Evolutionary conservation across 148 eudicot genomes (phyloP).

Genomic region (Rhododendron williamsianum): DNA sequence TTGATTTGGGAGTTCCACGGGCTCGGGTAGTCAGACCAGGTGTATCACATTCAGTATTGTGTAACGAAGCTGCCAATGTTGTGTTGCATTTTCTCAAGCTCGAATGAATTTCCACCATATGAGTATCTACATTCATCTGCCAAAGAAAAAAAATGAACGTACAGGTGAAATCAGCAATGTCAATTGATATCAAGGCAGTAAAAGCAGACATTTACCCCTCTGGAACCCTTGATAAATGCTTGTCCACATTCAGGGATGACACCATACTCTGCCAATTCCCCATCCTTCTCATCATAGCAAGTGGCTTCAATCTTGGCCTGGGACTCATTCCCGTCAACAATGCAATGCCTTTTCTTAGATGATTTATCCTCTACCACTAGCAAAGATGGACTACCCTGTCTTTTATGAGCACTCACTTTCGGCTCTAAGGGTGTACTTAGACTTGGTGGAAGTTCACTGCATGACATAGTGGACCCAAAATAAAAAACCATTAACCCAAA

Average conservation of each 20-base stretch:
- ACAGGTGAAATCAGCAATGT: background rate
- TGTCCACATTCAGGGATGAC: conserved; percentile 25
- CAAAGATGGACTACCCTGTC: conserved; percentile 54
- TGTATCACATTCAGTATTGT: conserved; percentile 37
- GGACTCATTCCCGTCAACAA: conserved; percentile 20
- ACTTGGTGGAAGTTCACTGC: conserved; percentile 41
- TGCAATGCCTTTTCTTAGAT: conserved; percentile 51
- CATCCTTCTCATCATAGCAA: conserved; percentile 20
- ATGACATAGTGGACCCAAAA: conserved; percentile 4
- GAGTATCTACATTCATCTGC: conserved; percentile 35
- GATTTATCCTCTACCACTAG: conserved; percentile 40
- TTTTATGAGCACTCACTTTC: conserved; percentile 38
- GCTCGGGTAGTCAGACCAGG: conserved; percentile 41
- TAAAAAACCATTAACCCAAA: background rate
- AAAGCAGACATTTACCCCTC: conserved; percentile 28
- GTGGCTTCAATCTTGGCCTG: conserved; percentile 21
- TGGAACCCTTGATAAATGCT: conserved; percentile 20
- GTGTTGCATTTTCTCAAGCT: conserved; percentile 70
- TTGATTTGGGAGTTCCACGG: conserved; percentile 71
- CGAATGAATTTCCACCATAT: conserved; percentile 21
- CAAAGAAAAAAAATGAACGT: conserved; percentile 1
- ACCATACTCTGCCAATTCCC: conserved; percentile 14
- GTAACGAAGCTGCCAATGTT: conserved; percentile 12
- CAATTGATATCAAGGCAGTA: background rate
- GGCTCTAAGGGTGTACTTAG: conserved; percentile 27